Conservation (phyloP, 2,329 filamentous ascomycete genomes). For the Cladosporium halotolerans region DNA sequence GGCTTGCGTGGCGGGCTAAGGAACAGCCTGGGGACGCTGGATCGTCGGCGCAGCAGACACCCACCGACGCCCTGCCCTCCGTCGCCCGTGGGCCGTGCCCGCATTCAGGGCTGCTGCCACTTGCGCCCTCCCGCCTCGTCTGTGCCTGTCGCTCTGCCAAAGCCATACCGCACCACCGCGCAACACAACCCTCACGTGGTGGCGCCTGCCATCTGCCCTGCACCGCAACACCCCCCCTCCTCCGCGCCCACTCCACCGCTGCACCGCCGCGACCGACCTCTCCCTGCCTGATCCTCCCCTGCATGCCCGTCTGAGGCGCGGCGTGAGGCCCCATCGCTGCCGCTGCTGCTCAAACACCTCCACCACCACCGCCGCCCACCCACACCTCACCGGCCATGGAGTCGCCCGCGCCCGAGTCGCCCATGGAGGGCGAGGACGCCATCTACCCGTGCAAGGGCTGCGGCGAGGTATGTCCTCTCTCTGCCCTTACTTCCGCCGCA, state of each 20-base stretch:
- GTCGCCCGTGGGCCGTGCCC: no score
- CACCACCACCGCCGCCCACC: neutral
- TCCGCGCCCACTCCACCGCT: neutral
- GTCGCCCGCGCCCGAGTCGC: conserved; percentile 54
- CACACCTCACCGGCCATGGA: conserved; percentile 33
- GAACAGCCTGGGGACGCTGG: neutral
- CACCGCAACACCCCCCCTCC: neutral
- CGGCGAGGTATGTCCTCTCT: conserved; percentile 60
- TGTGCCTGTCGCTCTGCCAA: neutral
- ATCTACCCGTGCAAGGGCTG: conserved; percentile 86
- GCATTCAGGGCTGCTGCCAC: neutral
- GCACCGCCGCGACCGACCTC: neutral
- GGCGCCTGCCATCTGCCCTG: neutral
- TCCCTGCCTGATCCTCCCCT: neutral
- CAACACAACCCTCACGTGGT: neutral
- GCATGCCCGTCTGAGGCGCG: conserved; percentile 9
- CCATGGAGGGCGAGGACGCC: conserved; percentile 72
- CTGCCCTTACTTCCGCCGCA: neutral
- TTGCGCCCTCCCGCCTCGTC: neutral
- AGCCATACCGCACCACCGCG: neutral
- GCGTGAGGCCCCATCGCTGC: conserved; percentile 7
- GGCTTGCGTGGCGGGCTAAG: neutral
- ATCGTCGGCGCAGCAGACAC: neutral
- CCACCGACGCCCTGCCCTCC: neutral
- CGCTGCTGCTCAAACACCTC: neutral